Percentiles rank a stretch among this genome's conserved stretches.
Conservation (phyloP, 345 rosid genomes). For the Salix koriyanagi region DNA sequence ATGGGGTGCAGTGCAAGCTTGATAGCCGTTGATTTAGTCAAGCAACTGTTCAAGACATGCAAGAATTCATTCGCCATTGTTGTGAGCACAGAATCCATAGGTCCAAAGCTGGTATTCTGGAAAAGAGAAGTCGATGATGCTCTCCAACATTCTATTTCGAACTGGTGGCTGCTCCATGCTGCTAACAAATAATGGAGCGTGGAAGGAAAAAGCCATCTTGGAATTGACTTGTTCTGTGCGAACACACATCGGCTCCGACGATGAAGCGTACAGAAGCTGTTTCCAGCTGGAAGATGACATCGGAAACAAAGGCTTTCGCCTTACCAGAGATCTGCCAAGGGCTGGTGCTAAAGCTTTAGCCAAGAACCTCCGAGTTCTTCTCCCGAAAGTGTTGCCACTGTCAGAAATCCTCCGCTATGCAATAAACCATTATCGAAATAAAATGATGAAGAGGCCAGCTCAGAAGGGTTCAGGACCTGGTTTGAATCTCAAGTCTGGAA, state of each 20-base stretch:
- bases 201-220: conserved; percentile 18
- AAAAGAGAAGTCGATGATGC: conserved; percentile 33
- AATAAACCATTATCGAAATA: neutral
- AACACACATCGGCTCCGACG: conserved; percentile 31
- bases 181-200: conserved; percentile 19
- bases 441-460: conserved; percentile 23
- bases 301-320: conserved; percentile 23
- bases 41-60: conserved; percentile 24
- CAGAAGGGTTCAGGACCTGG: conserved; percentile 37
- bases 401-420: conserved; percentile 24
- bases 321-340: conserved; percentile 16
- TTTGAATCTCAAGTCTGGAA: conserved; percentile 21
- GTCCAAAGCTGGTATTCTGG: conserved; percentile 31
- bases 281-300: conserved; percentile 25
- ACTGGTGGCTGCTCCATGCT: conserved; percentile 37
- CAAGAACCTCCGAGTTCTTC: conserved; percentile 10
- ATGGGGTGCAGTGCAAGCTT: conserved; percentile 47
- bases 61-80: conserved; percentile 25
- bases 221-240: conserved; percentile 24
- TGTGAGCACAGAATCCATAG: conserved; percentile 30
- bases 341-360: conserved; percentile 22
- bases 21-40: conserved; percentile 21
- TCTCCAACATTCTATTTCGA: conserved; percentile 37
- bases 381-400: conserved; percentile 40
- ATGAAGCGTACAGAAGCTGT: conserved; percentile 24